phyloP scores from a whole-genome alignment of 176 grass and related monocot species.

The Triticum urartu region DNA sequence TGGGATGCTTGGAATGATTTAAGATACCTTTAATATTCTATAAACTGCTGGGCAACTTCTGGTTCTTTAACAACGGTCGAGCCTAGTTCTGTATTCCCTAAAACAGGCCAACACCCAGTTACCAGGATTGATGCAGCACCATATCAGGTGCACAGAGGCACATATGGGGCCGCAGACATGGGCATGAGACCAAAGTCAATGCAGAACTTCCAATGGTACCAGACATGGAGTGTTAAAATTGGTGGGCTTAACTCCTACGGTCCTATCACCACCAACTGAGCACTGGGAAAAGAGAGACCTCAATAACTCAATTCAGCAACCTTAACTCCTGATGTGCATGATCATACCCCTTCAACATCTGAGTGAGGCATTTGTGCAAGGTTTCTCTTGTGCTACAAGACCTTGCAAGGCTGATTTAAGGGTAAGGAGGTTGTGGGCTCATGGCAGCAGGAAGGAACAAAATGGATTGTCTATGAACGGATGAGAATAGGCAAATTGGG shows the following conservation, averaged over 20 bases:
- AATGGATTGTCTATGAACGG: neutral
- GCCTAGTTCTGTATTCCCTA: constrained; percentile 3
- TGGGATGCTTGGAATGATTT: neutral
- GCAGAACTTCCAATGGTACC: neutral
- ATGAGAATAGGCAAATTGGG: neutral
- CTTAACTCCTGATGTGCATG: neutral
- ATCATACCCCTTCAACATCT: neutral
- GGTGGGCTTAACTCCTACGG: neutral
- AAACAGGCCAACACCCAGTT: neutral
- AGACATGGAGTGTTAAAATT: neutral
- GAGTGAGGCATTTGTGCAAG: neutral
- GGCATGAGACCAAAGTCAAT: neutral
- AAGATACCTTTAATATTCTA: neutral
- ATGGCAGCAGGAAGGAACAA: neutral
- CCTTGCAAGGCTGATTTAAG: constrained; percentile 2
- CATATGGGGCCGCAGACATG: neutral
- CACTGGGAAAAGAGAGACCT: neutral
- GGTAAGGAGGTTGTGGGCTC: neutral
- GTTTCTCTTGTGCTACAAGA: neutral
- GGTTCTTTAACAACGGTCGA: neutral
- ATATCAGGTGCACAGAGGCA: neutral
- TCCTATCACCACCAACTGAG: neutral
- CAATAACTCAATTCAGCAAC: neutral
- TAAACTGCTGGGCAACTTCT: neutral
- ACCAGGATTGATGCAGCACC: neutral